Percentiles rank a stretch among this genome's conserved stretches.
Evolutionary conservation across 805 yeast species (phyloP).

Genomic region (Nakazawaea anatomiae): DNA sequence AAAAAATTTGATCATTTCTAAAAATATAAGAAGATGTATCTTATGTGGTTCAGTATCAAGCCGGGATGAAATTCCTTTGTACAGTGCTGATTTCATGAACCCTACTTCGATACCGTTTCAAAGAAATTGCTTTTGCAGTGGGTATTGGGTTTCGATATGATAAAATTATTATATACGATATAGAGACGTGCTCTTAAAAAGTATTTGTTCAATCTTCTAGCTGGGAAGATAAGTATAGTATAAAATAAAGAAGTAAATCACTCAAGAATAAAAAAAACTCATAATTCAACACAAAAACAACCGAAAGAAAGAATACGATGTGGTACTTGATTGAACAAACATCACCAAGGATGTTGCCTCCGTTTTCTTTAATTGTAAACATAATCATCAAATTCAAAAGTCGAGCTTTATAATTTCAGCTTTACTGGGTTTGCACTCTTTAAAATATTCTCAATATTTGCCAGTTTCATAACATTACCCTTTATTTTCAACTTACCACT

Average conservation of each 20-base stretch:
- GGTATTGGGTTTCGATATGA: conserved; percentile 55
- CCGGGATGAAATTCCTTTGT: conserved; percentile 25
- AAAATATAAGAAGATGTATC: conserved; percentile 35
- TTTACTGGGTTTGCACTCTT: conserved; percentile 41
- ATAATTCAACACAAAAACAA: background rate
- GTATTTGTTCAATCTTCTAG: background rate
- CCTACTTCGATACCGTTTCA: conserved; percentile 56
- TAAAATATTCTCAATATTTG: conserved; percentile 64
- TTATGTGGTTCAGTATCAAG: conserved; percentile 47
- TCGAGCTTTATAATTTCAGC: conserved; percentile 26
- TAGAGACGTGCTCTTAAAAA: too few species aligned
- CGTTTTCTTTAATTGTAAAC: conserved; percentile 46
- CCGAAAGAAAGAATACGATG: background rate
- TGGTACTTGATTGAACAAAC: background rate
- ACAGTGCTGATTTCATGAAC: conserved; percentile 20
- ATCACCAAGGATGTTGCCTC: background rate
- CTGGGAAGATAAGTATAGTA: conserved; percentile 1
- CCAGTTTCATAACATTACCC: conserved; percentile 90
- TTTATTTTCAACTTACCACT: conserved; percentile 79
- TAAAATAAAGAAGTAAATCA: conserved; percentile 5
- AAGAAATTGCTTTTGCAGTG: conserved; percentile 74
- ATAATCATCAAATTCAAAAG: conserved; percentile 12
- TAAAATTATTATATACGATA: background rate
- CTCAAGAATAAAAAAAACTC: conserved; percentile 3
- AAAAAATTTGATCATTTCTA: conserved; percentile 23